Conservation (phyloP, 257 asterid genomes). For the Penstemon barbatus region DNA sequence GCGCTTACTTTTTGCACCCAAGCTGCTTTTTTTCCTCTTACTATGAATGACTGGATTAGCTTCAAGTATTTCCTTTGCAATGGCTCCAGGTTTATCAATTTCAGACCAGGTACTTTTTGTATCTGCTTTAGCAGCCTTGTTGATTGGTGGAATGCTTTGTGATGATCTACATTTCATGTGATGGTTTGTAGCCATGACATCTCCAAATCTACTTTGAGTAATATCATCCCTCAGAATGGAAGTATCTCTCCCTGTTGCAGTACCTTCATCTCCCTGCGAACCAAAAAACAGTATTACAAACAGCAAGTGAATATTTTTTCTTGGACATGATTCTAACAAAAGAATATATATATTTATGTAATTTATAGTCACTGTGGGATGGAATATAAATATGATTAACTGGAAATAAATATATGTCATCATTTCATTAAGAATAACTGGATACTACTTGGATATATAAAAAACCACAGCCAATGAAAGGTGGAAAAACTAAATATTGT, state of each 20-base stretch:
- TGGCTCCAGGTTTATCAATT: constrained; percentile 35
- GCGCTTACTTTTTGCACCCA: constrained; percentile 61
- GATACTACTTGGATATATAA: no score
- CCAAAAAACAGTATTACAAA: constrained; percentile 17
- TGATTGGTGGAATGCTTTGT: constrained; percentile 28
- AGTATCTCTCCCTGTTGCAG: constrained; percentile 34
- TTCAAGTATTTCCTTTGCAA: constrained; percentile 47
- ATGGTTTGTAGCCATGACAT: constrained; percentile 34
- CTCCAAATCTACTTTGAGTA: constrained; percentile 43
- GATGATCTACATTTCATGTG: constrained; percentile 41
- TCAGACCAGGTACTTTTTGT: constrained; percentile 35
- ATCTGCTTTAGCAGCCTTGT: constrained; percentile 39
- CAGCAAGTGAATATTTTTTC: constrained; percentile 9
- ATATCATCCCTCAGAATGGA: constrained; percentile 42
- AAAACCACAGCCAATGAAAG: not conserved
- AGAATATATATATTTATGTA: not conserved
- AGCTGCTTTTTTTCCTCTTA: constrained; percentile 67
- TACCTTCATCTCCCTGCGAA: constrained; percentile 66
- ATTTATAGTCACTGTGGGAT: not conserved
- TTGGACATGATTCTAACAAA: constrained; percentile 1
- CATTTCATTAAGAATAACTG: no score
- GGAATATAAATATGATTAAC: not conserved
- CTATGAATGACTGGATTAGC: constrained; percentile 37
- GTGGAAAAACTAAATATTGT: not conserved
- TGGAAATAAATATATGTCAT: not conserved